These are phyloP conservation scores for Fomitopsis pinicola DNA, from an alignment of 1,284 basidiomycete genomes.

Conservation along the genomic window DNA sequence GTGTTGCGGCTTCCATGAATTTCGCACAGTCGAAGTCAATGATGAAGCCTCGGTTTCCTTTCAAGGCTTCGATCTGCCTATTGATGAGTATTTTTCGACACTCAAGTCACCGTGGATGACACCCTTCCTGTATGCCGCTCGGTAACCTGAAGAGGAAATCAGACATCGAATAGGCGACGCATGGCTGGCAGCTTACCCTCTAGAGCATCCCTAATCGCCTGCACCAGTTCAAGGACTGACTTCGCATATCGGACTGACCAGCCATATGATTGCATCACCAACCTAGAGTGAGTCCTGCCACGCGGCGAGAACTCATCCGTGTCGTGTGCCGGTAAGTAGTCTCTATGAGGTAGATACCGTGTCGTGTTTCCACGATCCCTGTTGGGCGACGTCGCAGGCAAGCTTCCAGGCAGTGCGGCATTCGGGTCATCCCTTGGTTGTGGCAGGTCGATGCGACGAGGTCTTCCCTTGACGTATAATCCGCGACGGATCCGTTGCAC, in stretches of 20 bases:
- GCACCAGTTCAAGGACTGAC: background rate
- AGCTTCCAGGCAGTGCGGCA: no score
- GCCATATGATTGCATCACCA: background rate
- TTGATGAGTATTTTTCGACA: background rate
- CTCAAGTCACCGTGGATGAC: background rate
- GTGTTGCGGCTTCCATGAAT: background rate
- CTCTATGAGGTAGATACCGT: no score
- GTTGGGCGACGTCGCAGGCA: no score
- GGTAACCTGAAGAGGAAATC: background rate
- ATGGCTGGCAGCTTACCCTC: no score
- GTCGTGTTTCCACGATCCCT: no score
- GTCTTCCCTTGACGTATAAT: no score
- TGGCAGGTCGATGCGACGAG: no score
- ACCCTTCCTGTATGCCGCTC: background rate
- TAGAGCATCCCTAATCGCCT: background rate
- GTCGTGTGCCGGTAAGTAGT: background rate
- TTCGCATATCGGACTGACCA: background rate
- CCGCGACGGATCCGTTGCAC: no score
- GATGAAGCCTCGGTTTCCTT: background rate
- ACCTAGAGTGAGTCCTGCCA: background rate
- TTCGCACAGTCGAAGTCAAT: background rate
- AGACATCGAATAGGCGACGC: no score
- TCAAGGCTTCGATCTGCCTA: background rate
- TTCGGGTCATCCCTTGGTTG: no score
- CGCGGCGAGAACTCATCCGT: no score